phyloP scores from a whole-genome alignment of 2,329 filamentous ascomycete genomes.

The Aspergillus novofumigatus region DNA sequence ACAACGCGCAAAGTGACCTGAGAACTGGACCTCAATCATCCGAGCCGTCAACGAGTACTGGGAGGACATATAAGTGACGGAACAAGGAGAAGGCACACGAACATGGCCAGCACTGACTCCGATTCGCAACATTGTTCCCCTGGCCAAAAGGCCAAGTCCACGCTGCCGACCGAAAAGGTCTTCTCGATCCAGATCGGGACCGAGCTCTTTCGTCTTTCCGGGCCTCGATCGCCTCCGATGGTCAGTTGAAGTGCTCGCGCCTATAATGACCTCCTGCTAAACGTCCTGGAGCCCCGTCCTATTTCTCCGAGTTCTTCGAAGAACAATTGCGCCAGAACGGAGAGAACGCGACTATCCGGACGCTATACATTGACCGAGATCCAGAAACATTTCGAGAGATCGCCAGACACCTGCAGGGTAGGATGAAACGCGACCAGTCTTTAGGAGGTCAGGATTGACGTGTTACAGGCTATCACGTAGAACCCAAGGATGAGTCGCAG shows the following conservation, averaged over 20 bases:
- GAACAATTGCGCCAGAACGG: conserved; percentile 68
- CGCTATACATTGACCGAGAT: conserved; percentile 92
- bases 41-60: too few species aligned
- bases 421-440: background rate
- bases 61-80: too few species aligned
- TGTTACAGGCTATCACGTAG: conserved; percentile 68
- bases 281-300: conserved; percentile 74
- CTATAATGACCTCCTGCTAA: conserved; percentile 36
- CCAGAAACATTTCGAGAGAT: conserved; percentile 86
- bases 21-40: background rate
- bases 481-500: conserved; percentile 74
- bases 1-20: too few species aligned
- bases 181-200: conserved; percentile 69
- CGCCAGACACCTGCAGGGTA: conserved; percentile 77
- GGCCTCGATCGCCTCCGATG: conserved; percentile 69
- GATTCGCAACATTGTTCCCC: background rate
- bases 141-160: conserved; percentile 12
- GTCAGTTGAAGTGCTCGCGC: conserved; percentile 43
- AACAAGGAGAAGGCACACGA: background rate
- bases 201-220: conserved; percentile 64
- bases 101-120: background rate
- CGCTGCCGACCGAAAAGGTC: conserved; percentile 56
- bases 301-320: conserved; percentile 91
- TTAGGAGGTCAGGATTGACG: conserved; percentile 1
- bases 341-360: conserved; percentile 60